A percentile compares a stretch with the other conserved stretches of the same genome.
Evolutionary conservation across 768 basidiomycete genomes (phyloP).

Genomic region (Lactifluus hygrophoroides): DNA sequence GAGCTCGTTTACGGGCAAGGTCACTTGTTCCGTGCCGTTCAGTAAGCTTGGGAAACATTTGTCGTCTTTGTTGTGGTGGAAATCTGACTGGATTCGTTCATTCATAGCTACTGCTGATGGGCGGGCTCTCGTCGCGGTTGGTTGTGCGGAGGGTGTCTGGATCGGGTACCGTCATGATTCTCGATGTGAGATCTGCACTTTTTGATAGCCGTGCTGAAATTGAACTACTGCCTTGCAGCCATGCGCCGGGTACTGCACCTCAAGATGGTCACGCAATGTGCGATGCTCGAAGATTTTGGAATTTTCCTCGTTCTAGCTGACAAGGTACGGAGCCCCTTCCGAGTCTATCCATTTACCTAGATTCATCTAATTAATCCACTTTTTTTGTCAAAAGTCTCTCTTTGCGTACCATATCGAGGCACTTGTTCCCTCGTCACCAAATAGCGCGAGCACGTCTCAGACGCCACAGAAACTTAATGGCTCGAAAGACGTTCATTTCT

Average conservation of each 20-base stretch:
- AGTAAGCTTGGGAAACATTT: constrained; percentile 35
- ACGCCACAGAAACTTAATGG: constrained; percentile 88
- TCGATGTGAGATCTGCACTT: constrained; percentile 44
- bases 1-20: constrained; percentile 67
- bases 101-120: constrained; percentile 69
- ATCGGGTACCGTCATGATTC: constrained; percentile 89
- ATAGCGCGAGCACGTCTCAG: constrained; percentile 57
- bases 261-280: constrained; percentile 90
- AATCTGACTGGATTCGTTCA: background rate
- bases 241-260: constrained; percentile 90
- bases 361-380: background rate
- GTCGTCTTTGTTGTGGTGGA: constrained; percentile 7
- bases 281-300: constrained; percentile 92
- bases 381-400: constrained; percentile 43
- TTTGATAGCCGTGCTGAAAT: background rate
- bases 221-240: constrained; percentile 37
- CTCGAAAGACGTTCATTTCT: constrained; percentile 90
- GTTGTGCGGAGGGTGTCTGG: constrained; percentile 94
- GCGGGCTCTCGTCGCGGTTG: constrained; percentile 82
- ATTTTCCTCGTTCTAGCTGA: constrained; percentile 94
- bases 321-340: constrained; percentile 44
- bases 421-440: constrained; percentile 79
- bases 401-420: constrained; percentile 97
- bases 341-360: background rate
- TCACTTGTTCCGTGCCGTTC: constrained; percentile 94